Evolutionary conservation across 768 basidiomycete genomes (phyloP).

Genomic region (Suillus discolor): DNA sequence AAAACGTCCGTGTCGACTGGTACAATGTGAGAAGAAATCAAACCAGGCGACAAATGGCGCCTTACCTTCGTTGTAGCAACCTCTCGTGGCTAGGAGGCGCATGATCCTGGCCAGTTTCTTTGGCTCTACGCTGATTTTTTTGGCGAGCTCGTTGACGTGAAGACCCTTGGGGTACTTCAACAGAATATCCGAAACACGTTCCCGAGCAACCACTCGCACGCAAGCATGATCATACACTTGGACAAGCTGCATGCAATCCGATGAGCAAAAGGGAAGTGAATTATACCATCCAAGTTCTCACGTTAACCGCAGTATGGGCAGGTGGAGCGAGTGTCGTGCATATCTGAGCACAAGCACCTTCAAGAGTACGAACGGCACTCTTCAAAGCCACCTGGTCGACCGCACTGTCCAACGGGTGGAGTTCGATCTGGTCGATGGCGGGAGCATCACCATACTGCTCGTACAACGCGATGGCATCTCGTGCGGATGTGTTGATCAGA

Average conservation of each 20-base stretch:
- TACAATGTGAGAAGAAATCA: background rate
- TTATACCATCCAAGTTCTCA: conserved; percentile 16
- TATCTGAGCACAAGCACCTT: conserved; percentile 40
- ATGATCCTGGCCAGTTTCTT: conserved; percentile 33
- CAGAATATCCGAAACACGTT: conserved; percentile 32
- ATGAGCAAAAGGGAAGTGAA: background rate
- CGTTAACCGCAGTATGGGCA: conserved; percentile 34
- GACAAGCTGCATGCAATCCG: conserved; percentile 20
- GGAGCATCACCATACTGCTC: conserved; percentile 31
- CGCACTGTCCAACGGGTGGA: conserved; percentile 38
- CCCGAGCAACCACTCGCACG: conserved; percentile 27
- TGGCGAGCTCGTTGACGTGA: conserved; percentile 31
- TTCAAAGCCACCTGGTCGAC: conserved; percentile 25
- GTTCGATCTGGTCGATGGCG: conserved; percentile 35
- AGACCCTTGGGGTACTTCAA: conserved; percentile 30
- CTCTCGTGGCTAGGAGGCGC: conserved; percentile 31
- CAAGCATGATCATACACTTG: conserved; percentile 32
- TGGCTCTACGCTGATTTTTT: conserved; percentile 21
- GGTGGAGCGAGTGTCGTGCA: conserved; percentile 38
- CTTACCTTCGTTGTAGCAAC: conserved; percentile 36
- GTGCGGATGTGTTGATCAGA: conserved; percentile 34
- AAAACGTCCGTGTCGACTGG: conserved; percentile 34
- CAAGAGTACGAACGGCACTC: conserved; percentile 29
- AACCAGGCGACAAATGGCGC: background rate
- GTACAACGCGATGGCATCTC: conserved; percentile 36